Base-by-base conservation (phyloP, 2,329 filamentous ascomycete species). In the Paramyrothecium sp. region DNA sequence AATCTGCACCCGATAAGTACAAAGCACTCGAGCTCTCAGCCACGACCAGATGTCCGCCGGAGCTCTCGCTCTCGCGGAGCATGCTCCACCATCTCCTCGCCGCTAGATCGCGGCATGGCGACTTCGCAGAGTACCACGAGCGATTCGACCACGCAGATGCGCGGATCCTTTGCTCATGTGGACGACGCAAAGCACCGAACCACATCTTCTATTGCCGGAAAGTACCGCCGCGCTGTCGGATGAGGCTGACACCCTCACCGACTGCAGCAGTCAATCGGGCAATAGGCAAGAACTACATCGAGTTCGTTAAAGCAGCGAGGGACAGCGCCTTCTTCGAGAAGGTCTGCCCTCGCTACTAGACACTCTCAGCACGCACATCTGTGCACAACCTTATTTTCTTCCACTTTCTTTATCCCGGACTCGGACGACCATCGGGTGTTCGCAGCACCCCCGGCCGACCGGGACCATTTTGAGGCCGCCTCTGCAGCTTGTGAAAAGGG, bases 271-370 rank as follows among this genome's bases (percentile, higher is more conserved):
- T 56, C 3, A 58, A 58, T 30, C 51, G 51, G 33, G 54, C 34
- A 51, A 41, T 55, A 60, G 54, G 55, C 22, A 58, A 51, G 55
- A 53, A 62, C 54, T 62, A 61, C 19, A 41, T 49, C 21, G 56
- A 56, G 7, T 61, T 58, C 3, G 23, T 54, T 41, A 46, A 60
- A 8, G 3, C 61, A 17, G 53, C 46, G 4, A 61, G 59, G 20
- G 51, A 3, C 12, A 59, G 57, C 51, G 33, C 54, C 17, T 58
- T 62, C 53, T 58, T 60, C 48, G 33, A 41, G 44, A 57, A 55
- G 56, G 46, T 60, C 51, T 56, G 47, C 47, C 57, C 56, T 49
- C 52, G 53, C 22, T 22, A 65, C 5, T 58, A 56, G 16, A 51
- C 46, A 33, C 49, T 51, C 21, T 16, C 22, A 19, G 48, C 17